Conservation (phyloP, 2,329 filamentous ascomycete genomes). For the Tolypocladium pustulatum region DNA sequence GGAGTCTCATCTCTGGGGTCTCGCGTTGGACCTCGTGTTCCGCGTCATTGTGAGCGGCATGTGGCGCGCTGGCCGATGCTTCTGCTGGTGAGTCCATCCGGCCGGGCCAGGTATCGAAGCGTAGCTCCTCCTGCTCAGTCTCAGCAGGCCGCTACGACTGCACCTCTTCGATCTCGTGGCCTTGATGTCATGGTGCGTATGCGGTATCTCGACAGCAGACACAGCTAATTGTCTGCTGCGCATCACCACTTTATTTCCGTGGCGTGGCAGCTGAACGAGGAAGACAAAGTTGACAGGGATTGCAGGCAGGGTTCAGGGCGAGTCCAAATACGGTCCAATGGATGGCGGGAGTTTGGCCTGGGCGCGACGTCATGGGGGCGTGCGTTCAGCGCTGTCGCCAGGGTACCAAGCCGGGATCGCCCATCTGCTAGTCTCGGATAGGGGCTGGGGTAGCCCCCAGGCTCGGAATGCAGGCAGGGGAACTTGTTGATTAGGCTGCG, state of each 20-base stretch:
- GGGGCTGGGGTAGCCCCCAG: background rate
- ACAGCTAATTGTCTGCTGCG: background rate
- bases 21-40: background rate
- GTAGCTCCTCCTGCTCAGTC: background rate
- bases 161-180: background rate
- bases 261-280: background rate
- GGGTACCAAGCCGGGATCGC: background rate
- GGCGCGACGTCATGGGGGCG: background rate
- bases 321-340: background rate
- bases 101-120: background rate
- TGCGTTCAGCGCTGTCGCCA: background rate
- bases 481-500: background rate
- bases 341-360: background rate
- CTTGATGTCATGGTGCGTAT: background rate
- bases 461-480: background rate
- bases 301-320: background rate
- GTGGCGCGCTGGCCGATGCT: background rate
- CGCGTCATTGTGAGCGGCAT: background rate
- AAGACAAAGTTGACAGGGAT: background rate
- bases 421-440: background rate
- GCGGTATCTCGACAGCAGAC: background rate
- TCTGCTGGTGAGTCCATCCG: background rate
- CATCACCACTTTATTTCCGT: background rate
- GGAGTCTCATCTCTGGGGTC: background rate
- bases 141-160: background rate